A percentile compares a stretch with the other conserved stretches of the same genome.
These are phyloP conservation scores for Crithidia sp. DNA, from an alignment of 208 protist genomes.

Conservation along the genomic window DNA sequence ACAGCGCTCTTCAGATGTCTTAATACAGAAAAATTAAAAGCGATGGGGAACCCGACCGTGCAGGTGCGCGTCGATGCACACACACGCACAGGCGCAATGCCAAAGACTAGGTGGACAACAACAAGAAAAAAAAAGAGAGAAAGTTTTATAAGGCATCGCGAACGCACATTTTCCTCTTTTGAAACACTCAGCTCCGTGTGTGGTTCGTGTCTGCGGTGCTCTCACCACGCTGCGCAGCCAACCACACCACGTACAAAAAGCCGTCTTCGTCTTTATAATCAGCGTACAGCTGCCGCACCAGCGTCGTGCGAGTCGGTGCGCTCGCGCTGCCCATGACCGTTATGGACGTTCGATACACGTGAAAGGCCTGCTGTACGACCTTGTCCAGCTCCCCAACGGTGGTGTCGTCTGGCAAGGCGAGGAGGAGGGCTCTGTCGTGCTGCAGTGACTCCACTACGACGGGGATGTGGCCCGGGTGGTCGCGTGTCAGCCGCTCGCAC, in stretches of 20 bases:
- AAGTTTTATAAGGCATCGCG: too few relatives aligned
- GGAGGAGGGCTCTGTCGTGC: conserved; percentile 5
- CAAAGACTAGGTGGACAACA: too few relatives aligned
- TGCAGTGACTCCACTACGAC: conserved; percentile 9
- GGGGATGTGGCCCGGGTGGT: conserved; percentile 3
- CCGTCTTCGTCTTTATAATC: conserved; percentile 15
- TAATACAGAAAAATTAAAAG: too few relatives aligned
- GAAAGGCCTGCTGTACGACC: conserved; percentile 11
- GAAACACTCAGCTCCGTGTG: too few relatives aligned
- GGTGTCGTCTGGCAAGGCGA: conserved; percentile 24
- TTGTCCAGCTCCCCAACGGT: conserved; percentile 22
- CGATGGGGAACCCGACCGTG: too few relatives aligned
- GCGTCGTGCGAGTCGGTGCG: conserved; percentile 13
- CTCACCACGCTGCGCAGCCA: conserved; percentile 2
- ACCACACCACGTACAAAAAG: conserved; percentile 18
- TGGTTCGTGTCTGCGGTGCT: not conserved
- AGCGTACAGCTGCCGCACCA: conserved; percentile 16
- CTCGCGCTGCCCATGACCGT: not conserved
- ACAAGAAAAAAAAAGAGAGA: too few relatives aligned
- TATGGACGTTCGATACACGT: conserved; percentile 5
- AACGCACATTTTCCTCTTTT: too few relatives aligned
- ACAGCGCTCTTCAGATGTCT: too few relatives aligned
- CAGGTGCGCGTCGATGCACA: too few relatives aligned
- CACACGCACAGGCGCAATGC: too few relatives aligned
- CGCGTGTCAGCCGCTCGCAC: too few relatives aligned